Evolutionary conservation across 2,329 filamentous ascomycete species (phyloP).

Genomic region (Monosporascus sp.): DNA sequence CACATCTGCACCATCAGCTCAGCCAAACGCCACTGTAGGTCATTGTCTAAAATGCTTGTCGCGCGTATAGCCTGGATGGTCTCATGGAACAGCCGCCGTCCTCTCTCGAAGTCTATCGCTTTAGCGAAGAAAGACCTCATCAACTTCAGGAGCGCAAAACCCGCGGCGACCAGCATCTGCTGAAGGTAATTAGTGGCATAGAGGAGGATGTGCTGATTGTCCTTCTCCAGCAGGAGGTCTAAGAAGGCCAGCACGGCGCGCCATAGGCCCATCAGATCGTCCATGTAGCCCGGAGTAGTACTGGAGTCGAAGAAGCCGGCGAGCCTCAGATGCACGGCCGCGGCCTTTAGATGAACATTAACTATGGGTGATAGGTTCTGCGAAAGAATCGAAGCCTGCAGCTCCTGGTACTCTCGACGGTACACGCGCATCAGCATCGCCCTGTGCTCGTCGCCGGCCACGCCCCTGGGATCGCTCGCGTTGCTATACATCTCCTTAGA

Average conservation of each 20-base stretch:
- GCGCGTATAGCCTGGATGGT: conserved; percentile 66
- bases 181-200: conserved; percentile 74
- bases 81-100: conserved; percentile 64
- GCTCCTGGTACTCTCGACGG: conserved; percentile 58
- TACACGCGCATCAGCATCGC: conserved; percentile 64
- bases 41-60: conserved; percentile 72
- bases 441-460: conserved; percentile 62
- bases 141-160: conserved; percentile 72
- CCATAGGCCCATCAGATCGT: conserved; percentile 73
- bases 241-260: conserved; percentile 66
- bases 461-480: conserved; percentile 65
- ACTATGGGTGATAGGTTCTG: conserved; percentile 54
- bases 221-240: conserved; percentile 56
- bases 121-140: conserved; percentile 72
- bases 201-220: conserved; percentile 54
- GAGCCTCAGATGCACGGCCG: conserved; percentile 69
- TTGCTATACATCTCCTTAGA: conserved; percentile 78
- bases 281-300: conserved; percentile 64
- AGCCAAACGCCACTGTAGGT: conserved; percentile 72
- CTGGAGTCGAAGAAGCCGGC: conserved; percentile 79
- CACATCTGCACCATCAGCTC: conserved; percentile 87
- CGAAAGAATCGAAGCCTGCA: conserved; percentile 56
- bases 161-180: conserved; percentile 79
- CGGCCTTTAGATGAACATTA: conserved; percentile 66
- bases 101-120: conserved; percentile 65